Evolutionary conservation across 2,329 filamentous ascomycete genomes (phyloP).

Genomic region (Didymosphaeria variabile): DNA sequence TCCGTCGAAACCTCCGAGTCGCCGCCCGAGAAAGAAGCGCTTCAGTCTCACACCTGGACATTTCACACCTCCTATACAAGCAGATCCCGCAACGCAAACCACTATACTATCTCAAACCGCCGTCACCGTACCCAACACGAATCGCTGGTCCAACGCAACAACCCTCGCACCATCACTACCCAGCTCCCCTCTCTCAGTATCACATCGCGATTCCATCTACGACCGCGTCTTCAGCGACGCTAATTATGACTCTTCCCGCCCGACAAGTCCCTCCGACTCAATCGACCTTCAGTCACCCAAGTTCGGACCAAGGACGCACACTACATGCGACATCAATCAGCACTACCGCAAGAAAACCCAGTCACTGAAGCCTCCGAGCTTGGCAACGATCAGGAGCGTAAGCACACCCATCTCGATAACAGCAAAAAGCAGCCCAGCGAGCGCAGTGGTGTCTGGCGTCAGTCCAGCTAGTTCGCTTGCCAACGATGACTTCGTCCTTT

Average conservation of each 20-base stretch:
- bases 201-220: constrained; percentile 76
- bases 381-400: constrained; percentile 41
- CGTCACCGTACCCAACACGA: constrained; percentile 63
- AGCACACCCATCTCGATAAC: constrained; percentile 45
- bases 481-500: constrained; percentile 41
- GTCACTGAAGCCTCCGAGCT: constrained; percentile 39
- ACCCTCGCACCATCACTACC: constrained; percentile 74
- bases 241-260: constrained; percentile 72
- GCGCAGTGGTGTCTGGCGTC: constrained; percentile 42
- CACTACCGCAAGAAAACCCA: constrained; percentile 36
- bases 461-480: constrained; percentile 44
- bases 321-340: constrained; percentile 28
- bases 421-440: constrained; percentile 46
- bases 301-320: constrained; percentile 57
- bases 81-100: constrained; percentile 59
- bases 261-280: constrained; percentile 80
- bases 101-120: constrained; percentile 71
- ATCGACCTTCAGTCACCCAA: constrained; percentile 67
- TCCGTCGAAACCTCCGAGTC: constrained; percentile 60
- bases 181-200: constrained; percentile 80
- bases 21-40: constrained; percentile 75
- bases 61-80: constrained; percentile 52
- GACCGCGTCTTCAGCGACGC: constrained; percentile 72
- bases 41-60: constrained; percentile 67
- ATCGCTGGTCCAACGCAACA: constrained; percentile 73